Evolutionary conservation across 176 grass and related monocot species (phyloP), one percentile per base, ranked within the genome.

Genomic region (Thalia dealbata): DNA sequence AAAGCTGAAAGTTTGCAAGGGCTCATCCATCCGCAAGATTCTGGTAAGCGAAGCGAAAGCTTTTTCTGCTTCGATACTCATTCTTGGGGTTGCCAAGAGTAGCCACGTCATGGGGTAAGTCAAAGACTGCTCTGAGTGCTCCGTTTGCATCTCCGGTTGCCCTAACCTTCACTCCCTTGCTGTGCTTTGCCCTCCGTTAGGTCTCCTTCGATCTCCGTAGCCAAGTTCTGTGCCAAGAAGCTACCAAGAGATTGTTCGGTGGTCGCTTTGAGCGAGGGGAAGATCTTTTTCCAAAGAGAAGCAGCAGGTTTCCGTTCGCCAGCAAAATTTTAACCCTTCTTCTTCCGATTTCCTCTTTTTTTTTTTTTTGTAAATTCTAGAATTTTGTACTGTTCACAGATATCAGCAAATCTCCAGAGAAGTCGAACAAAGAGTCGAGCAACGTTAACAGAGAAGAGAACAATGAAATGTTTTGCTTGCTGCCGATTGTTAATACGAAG

Each of bases 1-100:
- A 3, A 99, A 91, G 77, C 64, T 99, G 43, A 95, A 99, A 78
- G 86, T 99, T 81, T 99, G 90, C 81, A 99, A 83, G 84, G 90
- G 82, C 25, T 85, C 88, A 0, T 99, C 95, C 8, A 79, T 88
- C 10, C 83, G 90, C 50, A 93, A 84, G 55, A 79, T 86, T 59
- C 76, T 99, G 16, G 90, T 91, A 70, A 75, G 90, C 27, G 95
- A 99, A 80, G 88, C 85, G 43, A 87, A 2, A 28, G 61, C 85
- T 59, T 79, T 91, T 21, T 84, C 76, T 64, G 90, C 88, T 11
- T 87, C 95, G 72, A 86, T 83, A 41, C 50, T 99, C 68, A 81
- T 99, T 70, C 73, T 99, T 24, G 95, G 95, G 68, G 78, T 84
- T 43, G 44, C 81, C 70, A 91, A 91, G 67, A 84, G 73, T 61